Evolutionary conservation across 2,329 filamentous ascomycete species (phyloP), one percentile per base, ranked within the genome.

Genomic region (Rutstroemia sp.): DNA sequence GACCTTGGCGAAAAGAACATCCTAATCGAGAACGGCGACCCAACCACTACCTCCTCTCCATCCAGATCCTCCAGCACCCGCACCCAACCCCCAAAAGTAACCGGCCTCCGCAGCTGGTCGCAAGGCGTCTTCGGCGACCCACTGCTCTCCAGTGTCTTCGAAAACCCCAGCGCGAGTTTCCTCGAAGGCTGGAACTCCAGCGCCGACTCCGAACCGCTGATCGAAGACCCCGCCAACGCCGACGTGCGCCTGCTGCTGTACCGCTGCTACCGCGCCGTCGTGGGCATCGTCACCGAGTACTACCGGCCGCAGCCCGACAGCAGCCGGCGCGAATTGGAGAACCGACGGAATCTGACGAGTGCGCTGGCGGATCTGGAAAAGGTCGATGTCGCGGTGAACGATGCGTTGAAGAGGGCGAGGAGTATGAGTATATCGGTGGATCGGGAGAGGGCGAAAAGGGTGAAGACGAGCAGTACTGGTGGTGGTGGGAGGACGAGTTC

Each of bases 91-190:
- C 54, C 59, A 14, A 65, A 64, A 21, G 66, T 83, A 14, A 77
- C 73, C 0, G 80, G 80, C 0, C 66, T 85, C n/a, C 73, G 73
- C 34, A 79, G 81, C 68, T 85, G 81, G 81, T 78, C 78, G 58
- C 78, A 76, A 57, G 77, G 78, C 45, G 62, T 83, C 10, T 85
- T 85, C 60, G 82, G 81, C 10, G 82, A 85, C 59, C 80, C 81
- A 0, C 65, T 85, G 2, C 71, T 86, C 50, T 74, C 77, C 2
- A 72, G 71, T 3, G 72, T 73, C 6, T 80, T 84, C 61, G 72
- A 75, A 14, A 66, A 71, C 18, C 72, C 76, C 0, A 75, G 71
- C 4, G 62, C 71, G 12, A 72, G 74, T 0, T 77, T 83, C 37
- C 67, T 79, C 25, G 67, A 69, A 27, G 80, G 80, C 1, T 82